A percentile compares a stretch with the other conserved stretches of the same genome.
phyloP scores from a whole-genome alignment of 2,329 filamentous ascomycete genomes.

The Fonsecaea monophora region DNA sequence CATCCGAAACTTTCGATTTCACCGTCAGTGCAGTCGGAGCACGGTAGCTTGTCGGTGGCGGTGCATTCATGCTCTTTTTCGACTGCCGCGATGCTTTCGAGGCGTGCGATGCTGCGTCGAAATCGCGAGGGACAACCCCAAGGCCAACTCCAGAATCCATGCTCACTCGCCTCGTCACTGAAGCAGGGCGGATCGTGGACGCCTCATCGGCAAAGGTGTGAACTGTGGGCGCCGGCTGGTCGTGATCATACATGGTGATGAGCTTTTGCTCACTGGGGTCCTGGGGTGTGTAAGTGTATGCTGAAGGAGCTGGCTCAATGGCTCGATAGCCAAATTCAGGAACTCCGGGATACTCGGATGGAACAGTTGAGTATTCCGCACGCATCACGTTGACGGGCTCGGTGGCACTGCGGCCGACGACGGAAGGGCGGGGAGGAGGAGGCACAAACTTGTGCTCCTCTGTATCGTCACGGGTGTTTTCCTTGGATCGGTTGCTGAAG shows the following conservation, averaged over 20 bases:
- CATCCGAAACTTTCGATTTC: conserved; percentile 15
- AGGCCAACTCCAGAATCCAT: conserved; percentile 32
- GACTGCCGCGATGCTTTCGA: conserved; percentile 23
- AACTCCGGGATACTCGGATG: conserved; percentile 19
- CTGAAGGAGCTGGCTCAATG: conserved; percentile 36
- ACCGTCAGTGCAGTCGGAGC: conserved; percentile 38
- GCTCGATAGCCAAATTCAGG: conserved; percentile 22
- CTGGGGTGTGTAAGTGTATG: conserved; percentile 23
- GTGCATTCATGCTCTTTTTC: conserved; percentile 20
- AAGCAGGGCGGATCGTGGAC: conserved; percentile 26
- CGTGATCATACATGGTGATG: conserved; percentile 40
- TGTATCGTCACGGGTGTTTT: conserved; percentile 12
- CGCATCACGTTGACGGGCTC: conserved; percentile 23
- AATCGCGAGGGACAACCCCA: conserved; percentile 17
- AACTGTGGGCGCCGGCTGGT: conserved; percentile 14
- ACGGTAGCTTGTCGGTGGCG: conserved; percentile 37
- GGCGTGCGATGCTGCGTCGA: conserved; percentile 15
- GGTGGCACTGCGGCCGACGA: conserved; percentile 27
- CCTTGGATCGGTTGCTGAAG: conserved; percentile 62
- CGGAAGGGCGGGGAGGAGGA: conserved; percentile 18
- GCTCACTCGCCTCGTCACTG: conserved; percentile 24
- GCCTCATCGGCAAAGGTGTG: conserved; percentile 17
- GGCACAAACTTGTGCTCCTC: conserved; percentile 11
- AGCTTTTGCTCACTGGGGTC: conserved; percentile 22
- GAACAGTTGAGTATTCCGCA: conserved; percentile 28